A percentile compares a stretch with the other conserved stretches of the same genome.
These are phyloP conservation scores for Ophiostoma montium DNA, from an alignment of 2,329 filamentous ascomycete species.

Conservation along the genomic window DNA sequence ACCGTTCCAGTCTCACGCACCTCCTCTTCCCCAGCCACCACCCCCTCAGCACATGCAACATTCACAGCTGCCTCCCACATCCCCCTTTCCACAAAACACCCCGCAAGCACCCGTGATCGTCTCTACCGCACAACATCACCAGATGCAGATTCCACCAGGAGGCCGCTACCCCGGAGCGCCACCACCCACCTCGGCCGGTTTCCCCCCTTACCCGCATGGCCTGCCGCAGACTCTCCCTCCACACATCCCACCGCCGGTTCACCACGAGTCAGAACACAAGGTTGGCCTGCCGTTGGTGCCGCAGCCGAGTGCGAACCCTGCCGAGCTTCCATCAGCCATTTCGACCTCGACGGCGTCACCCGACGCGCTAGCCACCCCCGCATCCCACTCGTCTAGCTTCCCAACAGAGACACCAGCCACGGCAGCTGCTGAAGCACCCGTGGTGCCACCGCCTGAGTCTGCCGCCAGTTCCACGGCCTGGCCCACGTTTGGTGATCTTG, in stretches of 20 bases:
- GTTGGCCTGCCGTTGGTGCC: background rate
- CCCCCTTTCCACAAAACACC: background rate
- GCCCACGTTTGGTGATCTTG: background rate
- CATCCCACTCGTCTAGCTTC: background rate
- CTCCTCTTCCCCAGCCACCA: constrained; percentile 28
- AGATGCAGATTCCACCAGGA: background rate
- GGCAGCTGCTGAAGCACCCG: background rate
- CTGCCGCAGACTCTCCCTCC: background rate
- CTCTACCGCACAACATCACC: constrained; percentile 42
- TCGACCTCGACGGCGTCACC: background rate
- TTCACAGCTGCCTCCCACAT: background rate
- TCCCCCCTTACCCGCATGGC: constrained; percentile 12
- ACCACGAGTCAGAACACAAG: background rate
- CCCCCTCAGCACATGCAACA: constrained; percentile 21
- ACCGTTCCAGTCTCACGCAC: constrained; percentile 17
- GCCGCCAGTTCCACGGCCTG: background rate
- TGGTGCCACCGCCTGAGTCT: background rate
- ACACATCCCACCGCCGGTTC: constrained; percentile 3
- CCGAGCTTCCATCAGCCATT: background rate
- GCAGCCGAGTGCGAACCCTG: background rate
- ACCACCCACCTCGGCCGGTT: constrained; percentile 23
- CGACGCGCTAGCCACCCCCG: background rate
- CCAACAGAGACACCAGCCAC: background rate
- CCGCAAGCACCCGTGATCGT: constrained; percentile 23
- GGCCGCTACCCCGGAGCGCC: background rate